Percentiles rank a stretch among this genome's conserved stretches.
phyloP scores from a whole-genome alignment of 768 basidiomycete species.

The Psilocybe azurescens region DNA sequence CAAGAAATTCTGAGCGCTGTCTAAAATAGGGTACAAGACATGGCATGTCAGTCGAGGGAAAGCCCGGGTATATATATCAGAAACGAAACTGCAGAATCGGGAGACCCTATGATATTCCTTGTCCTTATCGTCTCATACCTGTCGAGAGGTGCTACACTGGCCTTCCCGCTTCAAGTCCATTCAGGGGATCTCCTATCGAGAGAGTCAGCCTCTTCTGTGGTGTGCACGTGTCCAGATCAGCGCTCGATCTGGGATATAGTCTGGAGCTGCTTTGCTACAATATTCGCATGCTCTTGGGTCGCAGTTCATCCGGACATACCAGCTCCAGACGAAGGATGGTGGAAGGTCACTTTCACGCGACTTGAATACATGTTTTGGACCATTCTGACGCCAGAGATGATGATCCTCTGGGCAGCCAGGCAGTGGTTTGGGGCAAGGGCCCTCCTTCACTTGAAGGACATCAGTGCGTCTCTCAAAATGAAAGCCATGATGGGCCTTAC shows the following conservation, averaged over 20 bases:
- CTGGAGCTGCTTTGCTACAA: constrained; percentile 16
- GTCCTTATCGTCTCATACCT: background rate
- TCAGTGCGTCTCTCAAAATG: background rate
- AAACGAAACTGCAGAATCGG: background rate
- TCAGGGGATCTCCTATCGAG: background rate
- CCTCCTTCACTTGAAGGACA: background rate
- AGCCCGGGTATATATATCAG: background rate
- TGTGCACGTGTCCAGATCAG: constrained; percentile 5
- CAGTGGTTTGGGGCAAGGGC: constrained; percentile 23
- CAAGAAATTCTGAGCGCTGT: too few species aligned
- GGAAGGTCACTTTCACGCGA: constrained; percentile 6
- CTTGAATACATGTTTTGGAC: constrained; percentile 20
- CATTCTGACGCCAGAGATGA: constrained; percentile 24
- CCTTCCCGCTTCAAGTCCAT: background rate
- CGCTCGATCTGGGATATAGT: constrained; percentile 15
- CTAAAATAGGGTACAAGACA: background rate
- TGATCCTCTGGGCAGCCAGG: constrained; percentile 26
- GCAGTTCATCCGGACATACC: constrained; percentile 16
- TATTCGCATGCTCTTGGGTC: constrained; percentile 21
- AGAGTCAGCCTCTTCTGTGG: background rate
- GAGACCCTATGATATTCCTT: background rate
- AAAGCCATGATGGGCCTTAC: constrained; percentile 4
- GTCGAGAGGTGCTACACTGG: background rate
- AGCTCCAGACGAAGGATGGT: constrained; percentile 5
- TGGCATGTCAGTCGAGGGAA: background rate